Base-by-base conservation (phyloP, 164 flowering plant genomes). In the Cinnamomum micranthum region DNA sequence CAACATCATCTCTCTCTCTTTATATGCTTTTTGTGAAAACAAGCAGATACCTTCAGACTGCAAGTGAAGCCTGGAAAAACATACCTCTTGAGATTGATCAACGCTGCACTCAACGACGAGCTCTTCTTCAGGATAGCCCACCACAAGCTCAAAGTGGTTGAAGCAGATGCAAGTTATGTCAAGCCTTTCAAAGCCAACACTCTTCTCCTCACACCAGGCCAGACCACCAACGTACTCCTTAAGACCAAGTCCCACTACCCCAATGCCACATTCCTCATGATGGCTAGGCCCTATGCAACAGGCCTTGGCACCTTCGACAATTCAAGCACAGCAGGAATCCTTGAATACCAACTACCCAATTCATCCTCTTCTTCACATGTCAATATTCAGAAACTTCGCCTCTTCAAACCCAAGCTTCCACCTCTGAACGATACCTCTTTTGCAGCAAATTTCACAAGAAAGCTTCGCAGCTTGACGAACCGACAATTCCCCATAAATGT, bases 121-220 rank as follows among this genome's bases (percentile, higher is more conserved):
- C 87, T 88, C 73, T 88, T 87, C 77, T 85, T 87, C 85, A 78
- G 83, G 76, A 88, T 87, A 10, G 87, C 89, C 65, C 84, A 88
- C 69, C 91, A 88, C 77, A 77, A 80, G 7, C 73, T 88, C 47
- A 87, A 84, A 1, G 80, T 87, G 2, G 92, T 88, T 2, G 92
- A 88, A 66, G 88, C 84, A 4, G 90, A 88, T 70, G 90, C 88
- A 0, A 11, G 47, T 9, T 88, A 88, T 41, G 82, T 87, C 3
- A 88, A 88, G 72, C 90, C 90, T 0, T 88, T 88, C 72, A 2
- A 75, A 2, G 77, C 90, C 50, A 31, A 80, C 5, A 63, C 75
- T 15, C 19, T 87, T 6, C 17, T 83, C 51, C 65, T 88, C 4
- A 71, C 83, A 2, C 88, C 92, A 1, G 92, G 92, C 0, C 90